Base-by-base conservation (phyloP, 768 basidiomycete genomes). In the Suillus discolor region DNA sequence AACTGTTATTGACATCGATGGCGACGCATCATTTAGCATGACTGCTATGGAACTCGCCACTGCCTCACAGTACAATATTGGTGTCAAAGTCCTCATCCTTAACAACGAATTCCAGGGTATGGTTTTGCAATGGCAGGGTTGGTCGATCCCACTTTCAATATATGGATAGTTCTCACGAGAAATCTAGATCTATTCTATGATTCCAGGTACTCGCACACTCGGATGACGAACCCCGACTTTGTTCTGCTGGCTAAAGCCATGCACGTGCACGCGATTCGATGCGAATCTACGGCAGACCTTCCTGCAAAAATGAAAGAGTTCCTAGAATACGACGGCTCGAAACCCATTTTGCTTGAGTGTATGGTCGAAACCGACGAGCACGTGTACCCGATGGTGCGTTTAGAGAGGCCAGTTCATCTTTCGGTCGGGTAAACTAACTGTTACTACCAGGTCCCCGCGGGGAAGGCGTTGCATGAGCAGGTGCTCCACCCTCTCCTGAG, bases 101-200 rank as follows among this genome's bases (percentile, higher is more conserved):
- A 97, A 97, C 83, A 98, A 97, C 78, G 94, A 96, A 74, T 97
- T 96, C 85, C 96, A 97, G 78, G 97, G 97, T 63, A 99, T 99
- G 97, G 97, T 99, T 15, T 81, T 94, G 39, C 97, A 99, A 82
- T 99, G 97, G 97, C 97, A 99, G 85, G 94, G 94, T 94, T 65
- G 60, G 84, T 74, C 15, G 38, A 20, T 65, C 15, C 47, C 47
- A 31, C 63, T 31, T 42, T 38, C 25, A 9, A 11, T 57, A 31
- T 62, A 47, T 42, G 44, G 7, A 49, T 57, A 39, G 31, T n/a
- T 54, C 36, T 57, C 39, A 71, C 15, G 55, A 25, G 3, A 23
- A 51, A 12, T 36, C 8, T 70, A 84, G 96, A 99, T 77, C 86
- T 99, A 13, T 99, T 99, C 84, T 99, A 99, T 78, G 92, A 96